A percentile compares a stretch with the other conserved stretches of the same genome.
These are phyloP conservation scores for Agroathelia rolfsii DNA, from an alignment of 1,284 basidiomycete genomes.

Conservation along the genomic window DNA sequence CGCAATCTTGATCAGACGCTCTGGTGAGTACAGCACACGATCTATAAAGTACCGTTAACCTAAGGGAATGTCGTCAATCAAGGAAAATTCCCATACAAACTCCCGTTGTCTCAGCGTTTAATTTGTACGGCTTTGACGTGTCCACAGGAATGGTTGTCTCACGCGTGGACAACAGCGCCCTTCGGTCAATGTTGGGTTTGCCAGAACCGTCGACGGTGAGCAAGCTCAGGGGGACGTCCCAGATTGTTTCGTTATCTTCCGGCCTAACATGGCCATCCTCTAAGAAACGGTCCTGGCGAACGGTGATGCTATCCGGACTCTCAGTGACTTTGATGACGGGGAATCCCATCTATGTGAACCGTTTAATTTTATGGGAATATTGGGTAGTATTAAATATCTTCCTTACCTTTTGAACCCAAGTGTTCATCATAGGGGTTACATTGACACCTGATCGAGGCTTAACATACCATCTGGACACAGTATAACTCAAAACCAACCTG, in stretches of 20 bases:
- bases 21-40: conserved; percentile 82
- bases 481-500: conserved; percentile 27
- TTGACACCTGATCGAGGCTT: conserved; percentile 42
- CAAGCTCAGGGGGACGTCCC: conserved; percentile 79
- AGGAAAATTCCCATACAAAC: conserved; percentile 59
- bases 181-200: conserved; percentile 51
- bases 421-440: conserved; percentile 78
- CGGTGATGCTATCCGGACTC: conserved; percentile 52
- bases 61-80: not conserved
- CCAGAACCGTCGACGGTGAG: conserved; percentile 55
- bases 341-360: conserved; percentile 65
- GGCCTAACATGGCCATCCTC: conserved; percentile 72
- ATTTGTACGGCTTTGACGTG: conserved; percentile 67
- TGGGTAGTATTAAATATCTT: conserved; percentile 13
- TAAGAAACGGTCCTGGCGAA: conserved; percentile 90
- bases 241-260: conserved; percentile 87
- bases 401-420: conserved; percentile 81
- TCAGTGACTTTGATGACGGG: conserved; percentile 87
- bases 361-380: too few species aligned
- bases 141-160: conserved; percentile 64
- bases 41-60: conserved; percentile 31
- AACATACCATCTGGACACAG: not conserved
- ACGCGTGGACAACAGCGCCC: conserved; percentile 60
- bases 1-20: conserved; percentile 73
- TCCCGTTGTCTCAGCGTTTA: conserved; percentile 85